These are phyloP conservation scores for Piloderma croceum DNA, from an alignment of 768 basidiomycete species.

Conservation along the genomic window DNA sequence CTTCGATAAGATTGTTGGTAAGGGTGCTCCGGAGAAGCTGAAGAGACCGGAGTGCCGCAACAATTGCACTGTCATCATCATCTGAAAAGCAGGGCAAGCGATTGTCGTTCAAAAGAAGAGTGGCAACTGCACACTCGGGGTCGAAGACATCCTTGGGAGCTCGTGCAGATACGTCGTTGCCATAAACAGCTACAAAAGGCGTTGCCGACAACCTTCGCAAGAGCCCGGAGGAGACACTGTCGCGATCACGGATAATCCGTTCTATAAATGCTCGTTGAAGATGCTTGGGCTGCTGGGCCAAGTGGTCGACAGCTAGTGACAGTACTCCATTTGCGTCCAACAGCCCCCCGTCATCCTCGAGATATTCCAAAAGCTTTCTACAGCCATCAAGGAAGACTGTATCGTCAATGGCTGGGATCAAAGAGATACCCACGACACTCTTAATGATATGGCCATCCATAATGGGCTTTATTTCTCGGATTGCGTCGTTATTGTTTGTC, in stretches of 20 bases:
- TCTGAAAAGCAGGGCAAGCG: conserved; percentile 10
- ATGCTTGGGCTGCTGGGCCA: conserved; percentile 21
- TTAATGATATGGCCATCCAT: conserved; percentile 5
- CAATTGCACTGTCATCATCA: conserved; percentile 6
- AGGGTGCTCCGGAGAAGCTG: conserved; percentile 26
- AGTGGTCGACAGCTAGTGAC: conserved; percentile 23
- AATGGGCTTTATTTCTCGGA: conserved; percentile 3
- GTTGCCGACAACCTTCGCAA: conserved; percentile 18
- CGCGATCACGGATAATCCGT: conserved; percentile 20
- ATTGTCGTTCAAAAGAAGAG: conserved; percentile 11
- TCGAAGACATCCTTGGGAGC: conserved; percentile 8
- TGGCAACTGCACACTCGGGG: conserved; percentile 11
- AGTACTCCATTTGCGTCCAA: conserved; percentile 14
- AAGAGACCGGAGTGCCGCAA: conserved; percentile 15
- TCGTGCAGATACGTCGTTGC: conserved; percentile 8
- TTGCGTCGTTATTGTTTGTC: conserved; percentile 1
- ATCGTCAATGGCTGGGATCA: conserved; percentile 20
- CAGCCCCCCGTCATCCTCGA: conserved; percentile 14
- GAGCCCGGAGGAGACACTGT: conserved; percentile 22
- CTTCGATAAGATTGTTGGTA: conserved; percentile 27
- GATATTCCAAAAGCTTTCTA: no score
- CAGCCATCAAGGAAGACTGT: conserved; percentile 27
- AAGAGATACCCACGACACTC: conserved; percentile 11
- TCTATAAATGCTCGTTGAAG: conserved; percentile 24
- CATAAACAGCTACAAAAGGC: conserved; percentile 23